Evolutionary conservation across 2,329 filamentous ascomycete species (phyloP).

Genomic region (Aspergillus pseudoglaucus): DNA sequence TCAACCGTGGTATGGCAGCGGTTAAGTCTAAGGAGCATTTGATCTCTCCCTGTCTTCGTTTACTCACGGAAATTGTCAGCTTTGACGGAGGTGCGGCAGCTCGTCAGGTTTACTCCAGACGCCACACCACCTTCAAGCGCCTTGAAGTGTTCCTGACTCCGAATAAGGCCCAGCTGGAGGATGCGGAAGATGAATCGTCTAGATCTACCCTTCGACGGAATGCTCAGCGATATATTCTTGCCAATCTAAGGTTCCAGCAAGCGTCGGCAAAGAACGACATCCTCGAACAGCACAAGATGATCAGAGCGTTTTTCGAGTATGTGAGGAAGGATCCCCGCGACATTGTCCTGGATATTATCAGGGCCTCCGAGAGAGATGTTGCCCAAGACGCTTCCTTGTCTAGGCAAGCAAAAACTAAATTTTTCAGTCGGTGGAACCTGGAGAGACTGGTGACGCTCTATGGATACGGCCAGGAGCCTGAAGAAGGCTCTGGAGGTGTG

Average conservation of each 20-base stretch:
- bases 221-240: conserved; percentile 72
- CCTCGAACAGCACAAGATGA: conserved; percentile 64
- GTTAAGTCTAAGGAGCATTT: conserved; percentile 79
- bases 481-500: conserved; percentile 41
- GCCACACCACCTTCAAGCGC: conserved; percentile 72
- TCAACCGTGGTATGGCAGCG: conserved; percentile 71
- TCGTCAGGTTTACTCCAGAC: conserved; percentile 67
- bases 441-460: conserved; percentile 67
- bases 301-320: conserved; percentile 66
- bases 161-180: conserved; percentile 47
- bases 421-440: conserved; percentile 69
- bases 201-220: conserved; percentile 77
- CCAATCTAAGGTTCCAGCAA: conserved; percentile 71
- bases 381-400: conserved; percentile 69
- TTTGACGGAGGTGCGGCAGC: conserved; percentile 82
- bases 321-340: conserved; percentile 71
- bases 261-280: conserved; percentile 74
- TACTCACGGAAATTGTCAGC: conserved; percentile 76
- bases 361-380: conserved; percentile 62
- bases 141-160: conserved; percentile 75
- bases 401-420: conserved; percentile 64
- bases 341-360: conserved; percentile 67
- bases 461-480: conserved; percentile 42
- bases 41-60: conserved; percentile 77
- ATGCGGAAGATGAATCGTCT: conserved; percentile 56